These are phyloP conservation scores for Kondoa subrosea DNA, from an alignment of 768 basidiomycete genomes.

Conservation along the genomic window DNA sequence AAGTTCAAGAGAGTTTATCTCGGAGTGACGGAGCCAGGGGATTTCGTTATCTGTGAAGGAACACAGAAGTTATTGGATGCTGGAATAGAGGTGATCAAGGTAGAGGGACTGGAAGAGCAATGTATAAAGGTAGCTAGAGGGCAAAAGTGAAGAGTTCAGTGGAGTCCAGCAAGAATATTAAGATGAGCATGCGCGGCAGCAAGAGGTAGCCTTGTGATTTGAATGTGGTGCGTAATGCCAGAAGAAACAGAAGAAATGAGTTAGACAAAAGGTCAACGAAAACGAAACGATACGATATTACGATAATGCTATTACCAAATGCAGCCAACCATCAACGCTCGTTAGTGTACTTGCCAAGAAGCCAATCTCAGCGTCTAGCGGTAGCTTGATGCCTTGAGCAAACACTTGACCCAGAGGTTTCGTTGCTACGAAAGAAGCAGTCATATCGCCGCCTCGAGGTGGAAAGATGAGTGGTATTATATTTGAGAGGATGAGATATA, in stretches of 20 bases:
- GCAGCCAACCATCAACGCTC: conserved; percentile 77
- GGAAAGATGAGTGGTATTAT: conserved; percentile 60
- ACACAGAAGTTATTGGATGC: conserved; percentile 51
- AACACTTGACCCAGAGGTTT: conserved; percentile 19
- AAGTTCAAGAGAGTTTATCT: conserved; percentile 59
- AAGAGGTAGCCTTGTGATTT: too few species aligned
- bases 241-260: too few species aligned
- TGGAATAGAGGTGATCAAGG: conserved; percentile 59
- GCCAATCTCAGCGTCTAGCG: conserved; percentile 72
- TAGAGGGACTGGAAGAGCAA: conserved; percentile 52
- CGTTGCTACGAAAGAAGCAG: conserved; percentile 49
- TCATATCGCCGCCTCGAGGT: conserved; percentile 4
- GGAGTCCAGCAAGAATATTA: too few species aligned
- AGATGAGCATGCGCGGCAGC: too few species aligned
- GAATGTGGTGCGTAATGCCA: too few species aligned
- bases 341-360: conserved; percentile 86
- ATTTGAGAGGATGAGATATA: conserved; percentile 49
- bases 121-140: conserved; percentile 62
- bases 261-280: too few species aligned
- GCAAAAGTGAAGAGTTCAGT: background rate
- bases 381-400: conserved; percentile 65
- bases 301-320: background rate
- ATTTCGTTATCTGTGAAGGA: conserved; percentile 88
- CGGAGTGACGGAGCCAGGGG: conserved; percentile 75
- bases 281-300: too few species aligned